Percentiles rank a stretch among this genome's conserved stretches.
Evolutionary conservation across 768 basidiomycete genomes (phyloP).

Genomic region (Pulveroboletus ravenelii): DNA sequence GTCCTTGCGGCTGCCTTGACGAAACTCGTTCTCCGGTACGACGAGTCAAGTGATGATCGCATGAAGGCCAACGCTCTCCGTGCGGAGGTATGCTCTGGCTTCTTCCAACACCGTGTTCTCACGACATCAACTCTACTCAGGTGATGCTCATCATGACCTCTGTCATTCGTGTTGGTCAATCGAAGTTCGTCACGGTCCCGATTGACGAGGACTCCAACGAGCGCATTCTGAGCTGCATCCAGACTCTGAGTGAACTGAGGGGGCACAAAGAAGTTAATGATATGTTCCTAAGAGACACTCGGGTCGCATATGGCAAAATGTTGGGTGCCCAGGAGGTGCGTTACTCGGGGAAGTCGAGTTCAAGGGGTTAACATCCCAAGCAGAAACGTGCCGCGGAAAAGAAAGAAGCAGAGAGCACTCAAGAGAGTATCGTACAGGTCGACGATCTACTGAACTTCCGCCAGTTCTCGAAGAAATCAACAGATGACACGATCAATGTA

Average conservation of each 20-base stretch:
- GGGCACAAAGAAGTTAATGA: conserved; percentile 54
- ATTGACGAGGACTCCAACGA: conserved; percentile 99
- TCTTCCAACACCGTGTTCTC: background rate
- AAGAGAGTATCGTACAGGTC: conserved; percentile 73
- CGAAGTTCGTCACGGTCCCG: conserved; percentile 87
- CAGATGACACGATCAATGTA: conserved; percentile 74
- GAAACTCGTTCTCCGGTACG: conserved; percentile 81
- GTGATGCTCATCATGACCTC: conserved; percentile 99
- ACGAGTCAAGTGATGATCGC: conserved; percentile 47
- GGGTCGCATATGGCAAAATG: conserved; percentile 92
- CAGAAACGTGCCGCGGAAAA: conserved; percentile 90
- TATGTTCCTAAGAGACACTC: conserved; percentile 82
- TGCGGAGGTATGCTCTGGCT: conserved; percentile 60
- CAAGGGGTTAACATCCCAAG: background rate
- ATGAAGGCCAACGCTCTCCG: conserved; percentile 64
- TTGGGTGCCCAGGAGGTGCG: conserved; percentile 86
- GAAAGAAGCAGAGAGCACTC: conserved; percentile 73
- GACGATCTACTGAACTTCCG: conserved; percentile 91
- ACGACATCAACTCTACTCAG: conserved; percentile 32
- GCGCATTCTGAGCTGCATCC: conserved; percentile 93
- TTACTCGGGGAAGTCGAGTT: background rate
- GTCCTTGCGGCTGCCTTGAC: conserved; percentile 87
- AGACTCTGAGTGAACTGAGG: conserved; percentile 81
- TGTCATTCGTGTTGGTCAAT: conserved; percentile 94
- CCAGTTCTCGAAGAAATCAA: conserved; percentile 91